Conservation (phyloP, 768 basidiomycete genomes). For the Mycena haematopus region DNA sequence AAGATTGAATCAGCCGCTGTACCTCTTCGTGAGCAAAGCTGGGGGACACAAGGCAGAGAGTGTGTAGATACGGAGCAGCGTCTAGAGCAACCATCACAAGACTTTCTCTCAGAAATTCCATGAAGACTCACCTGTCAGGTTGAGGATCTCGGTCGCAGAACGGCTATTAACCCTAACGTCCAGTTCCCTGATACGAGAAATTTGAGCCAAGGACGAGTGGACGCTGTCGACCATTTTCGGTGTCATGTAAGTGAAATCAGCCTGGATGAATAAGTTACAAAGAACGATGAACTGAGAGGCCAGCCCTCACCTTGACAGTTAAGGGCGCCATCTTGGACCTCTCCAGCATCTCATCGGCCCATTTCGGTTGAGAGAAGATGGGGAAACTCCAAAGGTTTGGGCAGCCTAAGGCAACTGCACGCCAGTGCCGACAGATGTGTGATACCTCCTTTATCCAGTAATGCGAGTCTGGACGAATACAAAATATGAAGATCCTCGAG, state of each 20-base stretch:
- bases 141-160: constrained; percentile 37
- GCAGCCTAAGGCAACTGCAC: constrained; percentile 47
- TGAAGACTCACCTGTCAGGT: constrained; percentile 13
- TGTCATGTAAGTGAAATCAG: constrained; percentile 31
- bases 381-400: constrained; percentile 49
- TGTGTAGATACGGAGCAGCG: constrained; percentile 40
- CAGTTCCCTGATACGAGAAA: constrained; percentile 42
- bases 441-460: constrained; percentile 45
- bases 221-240: constrained; percentile 38
- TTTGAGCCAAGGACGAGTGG: constrained; percentile 39
- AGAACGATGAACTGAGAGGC: neutral
- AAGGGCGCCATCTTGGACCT: constrained; percentile 51
- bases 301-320: constrained; percentile 32
- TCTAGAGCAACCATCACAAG: constrained; percentile 13
- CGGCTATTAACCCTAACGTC: constrained; percentile 35
- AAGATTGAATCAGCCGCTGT: neutral
- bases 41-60: constrained; percentile 35
- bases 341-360: constrained; percentile 50
- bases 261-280: neutral
- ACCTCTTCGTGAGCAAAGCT: constrained; percentile 27
- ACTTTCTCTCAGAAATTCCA: neutral
- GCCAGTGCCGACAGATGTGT: constrained; percentile 52
- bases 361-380: constrained; percentile 40
- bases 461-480: constrained; percentile 23
- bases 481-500: constrained; percentile 44